A percentile compares a stretch with the other conserved stretches of the same genome.
Conservation (phyloP, 2,329 filamentous ascomycete species). For the Trichoderma pleuroti region DNA sequence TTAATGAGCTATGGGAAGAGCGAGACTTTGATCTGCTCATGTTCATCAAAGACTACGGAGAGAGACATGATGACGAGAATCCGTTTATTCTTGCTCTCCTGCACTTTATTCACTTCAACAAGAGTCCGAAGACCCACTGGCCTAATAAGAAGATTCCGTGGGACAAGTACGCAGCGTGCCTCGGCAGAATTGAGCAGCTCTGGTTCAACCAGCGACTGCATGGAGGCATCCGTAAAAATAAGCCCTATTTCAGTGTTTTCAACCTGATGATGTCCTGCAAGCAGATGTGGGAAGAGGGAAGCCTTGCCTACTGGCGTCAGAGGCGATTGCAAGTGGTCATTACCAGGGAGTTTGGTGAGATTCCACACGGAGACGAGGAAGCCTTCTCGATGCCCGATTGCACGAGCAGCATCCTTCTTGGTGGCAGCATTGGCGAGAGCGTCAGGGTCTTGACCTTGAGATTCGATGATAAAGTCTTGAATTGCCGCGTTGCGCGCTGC, state of each 20-base stretch:
- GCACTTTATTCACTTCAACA: background rate
- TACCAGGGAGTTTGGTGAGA: background rate
- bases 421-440: background rate
- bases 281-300: constrained; percentile 10
- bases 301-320: background rate
- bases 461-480: constrained; percentile 12
- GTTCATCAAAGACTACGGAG: constrained; percentile 8
- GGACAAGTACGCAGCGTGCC: constrained; percentile 5
- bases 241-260: background rate
- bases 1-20: background rate
- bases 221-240: background rate
- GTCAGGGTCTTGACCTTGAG: background rate
- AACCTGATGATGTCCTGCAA: constrained; percentile 1
- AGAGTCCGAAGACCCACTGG: background rate
- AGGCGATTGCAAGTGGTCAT: background rate
- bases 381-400: background rate
- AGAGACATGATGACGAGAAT: background rate
- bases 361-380: background rate
- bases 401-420: background rate
- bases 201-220: background rate
- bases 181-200: background rate
- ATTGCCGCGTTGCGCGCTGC: background rate
- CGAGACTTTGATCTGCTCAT: background rate
- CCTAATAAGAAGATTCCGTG: background rate
- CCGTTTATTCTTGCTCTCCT: background rate